These are phyloP conservation scores for Sphagnurus paluster DNA, from an alignment of 1,284 basidiomycete genomes.

Conservation along the genomic window DNA sequence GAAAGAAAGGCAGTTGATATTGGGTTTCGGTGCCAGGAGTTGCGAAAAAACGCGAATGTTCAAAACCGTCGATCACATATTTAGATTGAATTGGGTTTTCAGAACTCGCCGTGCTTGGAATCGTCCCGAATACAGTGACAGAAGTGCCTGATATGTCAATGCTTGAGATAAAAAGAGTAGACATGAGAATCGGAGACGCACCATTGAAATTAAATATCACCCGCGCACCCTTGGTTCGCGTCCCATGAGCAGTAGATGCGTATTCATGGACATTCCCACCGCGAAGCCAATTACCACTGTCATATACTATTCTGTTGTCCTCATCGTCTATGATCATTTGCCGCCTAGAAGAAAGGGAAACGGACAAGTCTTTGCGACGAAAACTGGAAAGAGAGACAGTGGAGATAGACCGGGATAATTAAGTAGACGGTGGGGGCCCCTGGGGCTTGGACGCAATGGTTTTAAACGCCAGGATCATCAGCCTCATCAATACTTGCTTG, in stretches of 20 bases:
- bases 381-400: too few relatives aligned
- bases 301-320: not conserved
- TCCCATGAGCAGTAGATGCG: conserved; percentile 11
- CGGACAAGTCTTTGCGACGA: too few relatives aligned
- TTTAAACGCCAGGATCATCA: too few relatives aligned
- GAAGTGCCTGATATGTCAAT: conserved; percentile 8
- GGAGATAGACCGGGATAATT: too few relatives aligned
- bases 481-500: too few relatives aligned
- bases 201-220: conserved; percentile 11
- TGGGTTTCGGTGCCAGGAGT: not conserved
- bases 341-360: too few relatives aligned
- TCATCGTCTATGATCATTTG: conserved; percentile 6
- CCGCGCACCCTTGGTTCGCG: conserved; percentile 5
- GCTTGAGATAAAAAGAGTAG: not conserved
- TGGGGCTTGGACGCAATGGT: too few relatives aligned
- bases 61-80: conserved; percentile 9
- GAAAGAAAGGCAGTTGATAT: conserved; percentile 10
- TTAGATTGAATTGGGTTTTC: conserved; percentile 3
- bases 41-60: not conserved
- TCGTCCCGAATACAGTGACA: conserved; percentile 14
- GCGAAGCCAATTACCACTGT: conserved; percentile 2
- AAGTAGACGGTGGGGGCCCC: too few relatives aligned
- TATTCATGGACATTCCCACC: conserved; percentile 9
- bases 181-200: not conserved
- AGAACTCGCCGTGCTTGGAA: not conserved